Base-by-base conservation (phyloP, 2,329 filamentous ascomycete genomes). In the Aspergillus amoenus region DNA sequence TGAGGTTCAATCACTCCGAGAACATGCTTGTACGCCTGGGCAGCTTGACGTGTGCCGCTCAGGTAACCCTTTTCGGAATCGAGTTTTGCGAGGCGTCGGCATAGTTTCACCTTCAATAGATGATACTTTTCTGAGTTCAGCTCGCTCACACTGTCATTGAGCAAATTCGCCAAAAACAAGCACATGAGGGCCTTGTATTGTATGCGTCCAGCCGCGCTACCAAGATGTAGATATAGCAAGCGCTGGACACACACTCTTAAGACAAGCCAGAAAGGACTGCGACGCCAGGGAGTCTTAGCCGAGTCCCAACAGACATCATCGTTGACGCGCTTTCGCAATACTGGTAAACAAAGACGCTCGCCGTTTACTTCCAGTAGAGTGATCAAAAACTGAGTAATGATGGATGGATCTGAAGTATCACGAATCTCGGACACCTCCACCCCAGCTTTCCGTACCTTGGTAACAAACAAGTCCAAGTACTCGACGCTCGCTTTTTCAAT, bases 351-450 rank as follows among this genome's bases (percentile, higher is more conserved):
- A 0, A 74, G 57, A 0, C 72, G 61, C 0, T 65, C 55, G 0
- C 87, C 87, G 6, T 82, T 75, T 0, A 78, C 81, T 63, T 85
- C 81, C 0, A 90, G 69, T 0, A 89, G 67, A 0, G 84, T 79
- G 72, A 88, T 82, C 8, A 90, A 74, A 57, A 88, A 76, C 8
- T 84, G 78, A 0, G 79, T 82, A 3, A 91, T 79, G 1, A 89
- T 68, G 0, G 79, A 74, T 0, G 87, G 87, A 52, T 82, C 69
- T 0, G 77, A 70, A 0, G 84, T 85, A 49, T 90, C 82, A 7
- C 88, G 81, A 15, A 71, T 71, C 65, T 90, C 87, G 9, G 76
- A 69, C 0, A 82, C 68, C 0, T 67, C 63, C 0, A 71, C 68
- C 0, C 79, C 78, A 1, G 81, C 82, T 62, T 90, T 90, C 18